Evolutionary conservation across 1,284 basidiomycete species (phyloP).

Genomic region (Rugosomyces carneus): DNA sequence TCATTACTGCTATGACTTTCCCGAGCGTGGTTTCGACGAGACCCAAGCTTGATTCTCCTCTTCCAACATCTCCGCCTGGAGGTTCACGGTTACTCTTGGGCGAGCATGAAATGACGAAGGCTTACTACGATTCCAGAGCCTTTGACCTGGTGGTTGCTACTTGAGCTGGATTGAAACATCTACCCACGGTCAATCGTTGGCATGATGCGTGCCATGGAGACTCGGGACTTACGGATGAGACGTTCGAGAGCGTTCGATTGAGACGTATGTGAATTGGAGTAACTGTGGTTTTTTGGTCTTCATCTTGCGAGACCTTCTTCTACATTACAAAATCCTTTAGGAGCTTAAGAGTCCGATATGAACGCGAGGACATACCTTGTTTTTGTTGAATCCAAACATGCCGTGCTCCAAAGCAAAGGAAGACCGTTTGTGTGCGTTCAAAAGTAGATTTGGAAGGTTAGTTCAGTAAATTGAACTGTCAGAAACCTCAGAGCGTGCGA

Average conservation of each 20-base stretch:
- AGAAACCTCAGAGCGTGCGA: not conserved
- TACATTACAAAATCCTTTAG: not conserved
- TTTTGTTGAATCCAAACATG: slow-evolving; percentile 2
- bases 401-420: not conserved
- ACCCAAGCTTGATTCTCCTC: slow-evolving; percentile 9
- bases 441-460: not conserved
- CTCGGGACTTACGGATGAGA: slow-evolving; percentile 1
- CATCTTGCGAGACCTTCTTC: not conserved
- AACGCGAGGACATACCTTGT: not conserved
- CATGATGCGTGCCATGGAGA: not conserved
- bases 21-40: not conserved
- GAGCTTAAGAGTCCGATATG: too few species aligned
- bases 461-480: not conserved
- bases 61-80: slow-evolving; percentile 10
- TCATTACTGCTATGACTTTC: not conserved
- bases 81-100: not conserved
- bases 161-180: not conserved
- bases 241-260: slow-evolving; percentile 3
- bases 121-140: not conserved
- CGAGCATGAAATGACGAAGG: too few species aligned
- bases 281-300: not conserved
- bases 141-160: not conserved
- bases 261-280: slow-evolving; percentile 2
- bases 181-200: not conserved
- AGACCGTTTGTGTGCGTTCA: not conserved